Conservation (phyloP, 805 yeast genomes). For the Ogataea methanolica region DNA sequence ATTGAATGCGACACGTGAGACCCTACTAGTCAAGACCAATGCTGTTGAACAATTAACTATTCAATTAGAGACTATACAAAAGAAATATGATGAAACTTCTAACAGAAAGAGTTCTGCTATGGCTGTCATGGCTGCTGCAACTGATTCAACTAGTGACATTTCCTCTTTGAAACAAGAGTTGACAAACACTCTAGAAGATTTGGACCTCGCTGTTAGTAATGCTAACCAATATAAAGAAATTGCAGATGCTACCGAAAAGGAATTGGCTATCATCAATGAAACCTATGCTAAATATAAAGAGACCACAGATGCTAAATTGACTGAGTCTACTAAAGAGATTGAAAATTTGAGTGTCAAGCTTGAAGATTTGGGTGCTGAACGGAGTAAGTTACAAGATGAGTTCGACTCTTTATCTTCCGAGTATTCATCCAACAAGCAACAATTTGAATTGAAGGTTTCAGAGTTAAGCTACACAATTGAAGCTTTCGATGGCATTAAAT, state of each 20-base stretch:
- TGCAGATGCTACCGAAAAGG: conserved; percentile 62
- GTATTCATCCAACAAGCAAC: conserved; percentile 6
- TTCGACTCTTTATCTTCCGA: conserved; percentile 9
- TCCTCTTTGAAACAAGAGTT: conserved; percentile 28
- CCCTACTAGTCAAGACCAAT: conserved; percentile 37
- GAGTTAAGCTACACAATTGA: conserved; percentile 22
- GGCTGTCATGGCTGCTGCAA: conserved; percentile 20
- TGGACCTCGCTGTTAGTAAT: conserved; percentile 52
- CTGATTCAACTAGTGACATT: conserved; percentile 19
- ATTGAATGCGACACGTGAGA: conserved; percentile 36
- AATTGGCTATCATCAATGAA: conserved; percentile 49
- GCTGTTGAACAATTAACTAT: conserved; percentile 35
- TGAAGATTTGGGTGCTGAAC: conserved; percentile 8
- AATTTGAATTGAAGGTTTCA: conserved; percentile 15
- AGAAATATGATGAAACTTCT: conserved; percentile 26
- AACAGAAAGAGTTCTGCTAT: conserved; percentile 26
- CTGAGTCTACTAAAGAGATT: conserved; percentile 5
- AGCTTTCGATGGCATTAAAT: conserved; percentile 22
- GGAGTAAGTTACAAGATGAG: conserved; percentile 10
- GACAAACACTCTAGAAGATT: conserved; percentile 43
- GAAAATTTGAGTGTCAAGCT: conserved; percentile 12
- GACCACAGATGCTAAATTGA: conserved; percentile 20
- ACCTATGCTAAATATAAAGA: conserved; percentile 46
- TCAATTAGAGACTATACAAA: conserved; percentile 32
- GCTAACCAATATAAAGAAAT: conserved; percentile 58